Evolutionary conservation across 1,139 yeast species (phyloP).

Genomic region (Yamadazyma aaseri): DNA sequence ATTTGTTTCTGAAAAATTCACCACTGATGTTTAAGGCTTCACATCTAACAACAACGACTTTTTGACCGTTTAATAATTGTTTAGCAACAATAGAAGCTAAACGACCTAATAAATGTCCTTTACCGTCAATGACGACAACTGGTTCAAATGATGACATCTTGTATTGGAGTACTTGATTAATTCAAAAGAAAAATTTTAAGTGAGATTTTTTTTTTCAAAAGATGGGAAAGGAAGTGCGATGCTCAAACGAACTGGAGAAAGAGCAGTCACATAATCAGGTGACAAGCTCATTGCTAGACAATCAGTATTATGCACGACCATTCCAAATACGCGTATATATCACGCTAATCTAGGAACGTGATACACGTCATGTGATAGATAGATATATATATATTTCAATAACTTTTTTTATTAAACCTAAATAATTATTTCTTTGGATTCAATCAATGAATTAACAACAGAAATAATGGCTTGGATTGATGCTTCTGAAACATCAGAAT

Average conservation of each 20-base stretch:
- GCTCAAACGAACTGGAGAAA: conserved; percentile 1
- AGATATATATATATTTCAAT: not conserved
- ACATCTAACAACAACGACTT: conserved; percentile 95
- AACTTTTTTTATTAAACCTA: conserved; percentile 4
- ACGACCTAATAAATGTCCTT: conserved; percentile 99
- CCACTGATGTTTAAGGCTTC: conserved; percentile 99
- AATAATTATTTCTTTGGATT: conserved; percentile 24
- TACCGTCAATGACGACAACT: conserved; percentile 97
- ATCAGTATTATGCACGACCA: too few relatives aligned
- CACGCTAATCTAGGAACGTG: too few relatives aligned
- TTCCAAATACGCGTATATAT: too few relatives aligned
- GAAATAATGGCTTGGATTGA: conserved; percentile 44
- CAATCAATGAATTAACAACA: conserved; percentile 35
- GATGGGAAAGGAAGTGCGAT: conserved; percentile 1
- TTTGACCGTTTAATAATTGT: conserved; percentile 98
- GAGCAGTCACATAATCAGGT: conserved; percentile 5
- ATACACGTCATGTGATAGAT: too few relatives aligned
- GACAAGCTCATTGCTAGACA: too few relatives aligned
- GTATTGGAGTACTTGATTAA: conserved; percentile 9
- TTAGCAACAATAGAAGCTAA: conserved; percentile 98
- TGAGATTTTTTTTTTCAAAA: conserved; percentile 3
- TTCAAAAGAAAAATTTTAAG: conserved; percentile 9
- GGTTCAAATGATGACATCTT: conserved; percentile 91
- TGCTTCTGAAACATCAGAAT: conserved; percentile 91
- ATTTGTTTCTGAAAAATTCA: conserved; percentile 99